Evolutionary conservation across 2,329 filamentous ascomycete species (phyloP).

Genomic region (Cadophora sp.): DNA sequence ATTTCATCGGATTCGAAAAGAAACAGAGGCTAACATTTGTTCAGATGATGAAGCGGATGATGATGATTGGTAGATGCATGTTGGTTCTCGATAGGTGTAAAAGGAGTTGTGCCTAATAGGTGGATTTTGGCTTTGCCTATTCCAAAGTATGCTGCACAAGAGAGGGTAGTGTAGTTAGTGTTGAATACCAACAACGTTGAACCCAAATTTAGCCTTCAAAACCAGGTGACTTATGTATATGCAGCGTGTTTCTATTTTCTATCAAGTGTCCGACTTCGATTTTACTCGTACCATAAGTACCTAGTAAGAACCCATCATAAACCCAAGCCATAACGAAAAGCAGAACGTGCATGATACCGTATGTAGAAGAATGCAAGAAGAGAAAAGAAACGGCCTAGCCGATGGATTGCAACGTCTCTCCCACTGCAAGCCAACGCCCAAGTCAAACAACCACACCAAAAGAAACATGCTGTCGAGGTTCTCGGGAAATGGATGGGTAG

Average conservation of each 20-base stretch:
- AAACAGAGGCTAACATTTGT: constrained; percentile 36
- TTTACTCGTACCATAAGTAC: no score
- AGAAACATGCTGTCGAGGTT: constrained; percentile 47
- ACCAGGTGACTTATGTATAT: constrained; percentile 17
- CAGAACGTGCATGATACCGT: not conserved
- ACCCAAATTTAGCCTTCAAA: not conserved
- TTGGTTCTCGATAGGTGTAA: constrained; percentile 13
- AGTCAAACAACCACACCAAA: constrained; percentile 28
- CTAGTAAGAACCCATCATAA: constrained; percentile 1
- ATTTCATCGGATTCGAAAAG: not conserved
- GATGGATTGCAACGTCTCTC: constrained; percentile 58
- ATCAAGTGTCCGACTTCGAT: constrained; percentile 29
- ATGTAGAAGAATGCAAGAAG: constrained; percentile 9
- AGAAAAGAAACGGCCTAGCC: constrained; percentile 35
- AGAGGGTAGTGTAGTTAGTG: constrained; percentile 7
- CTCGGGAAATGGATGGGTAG: constrained; percentile 30
- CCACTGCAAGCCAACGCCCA: constrained; percentile 42
- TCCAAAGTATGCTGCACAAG: constrained; percentile 22
- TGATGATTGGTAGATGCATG: constrained; percentile 65
- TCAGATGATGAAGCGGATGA: constrained; percentile 79
- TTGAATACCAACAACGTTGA: constrained; percentile 30
- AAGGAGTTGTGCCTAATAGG: constrained; percentile 20
- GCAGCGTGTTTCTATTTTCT: constrained; percentile 33
- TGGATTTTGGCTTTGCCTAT: constrained; percentile 21
- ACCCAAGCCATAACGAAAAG: constrained; percentile 7